A percentile compares a stretch with the other conserved stretches of the same genome.
Conservation (phyloP, 2,329 filamentous ascomycete species). For the Aureobasidium melanogenum region DNA sequence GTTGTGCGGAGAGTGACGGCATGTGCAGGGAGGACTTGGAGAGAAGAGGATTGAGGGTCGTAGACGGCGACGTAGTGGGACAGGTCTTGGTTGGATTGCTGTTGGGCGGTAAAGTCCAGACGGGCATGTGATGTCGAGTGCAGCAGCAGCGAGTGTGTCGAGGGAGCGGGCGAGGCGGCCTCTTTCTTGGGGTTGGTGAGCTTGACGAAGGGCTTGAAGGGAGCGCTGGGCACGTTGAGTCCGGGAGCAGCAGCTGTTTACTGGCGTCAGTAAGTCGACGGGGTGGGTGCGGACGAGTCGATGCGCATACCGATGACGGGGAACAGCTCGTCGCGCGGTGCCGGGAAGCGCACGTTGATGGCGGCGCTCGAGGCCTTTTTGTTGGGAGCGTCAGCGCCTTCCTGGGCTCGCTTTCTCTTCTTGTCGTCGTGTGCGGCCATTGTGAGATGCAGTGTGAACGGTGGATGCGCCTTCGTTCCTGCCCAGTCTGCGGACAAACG, state of each 20-base stretch:
- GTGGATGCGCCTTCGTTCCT: not conserved
- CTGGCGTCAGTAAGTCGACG: not conserved
- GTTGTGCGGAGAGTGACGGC: conserved; percentile 47
- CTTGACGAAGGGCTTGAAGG: conserved; percentile 43
- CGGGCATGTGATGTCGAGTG: conserved; percentile 53
- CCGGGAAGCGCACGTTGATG: conserved; percentile 21
- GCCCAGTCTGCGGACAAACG: not conserved
- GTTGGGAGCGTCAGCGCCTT: conserved; percentile 34
- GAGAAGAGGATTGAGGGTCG: conserved; percentile 43
- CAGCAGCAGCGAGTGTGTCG: conserved; percentile 44
- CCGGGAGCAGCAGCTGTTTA: conserved; percentile 20
- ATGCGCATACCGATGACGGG: conserved; percentile 15
- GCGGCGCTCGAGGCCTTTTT: conserved; percentile 21
- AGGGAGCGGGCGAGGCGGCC: conserved; percentile 26
- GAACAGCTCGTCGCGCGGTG: conserved; percentile 9
- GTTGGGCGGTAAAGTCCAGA: conserved; percentile 47
- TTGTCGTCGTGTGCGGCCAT: conserved; percentile 33
- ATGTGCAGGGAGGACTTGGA: conserved; percentile 47
- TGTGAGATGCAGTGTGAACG: not conserved
- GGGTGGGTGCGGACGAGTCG: not conserved
- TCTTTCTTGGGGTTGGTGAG: conserved; percentile 14
- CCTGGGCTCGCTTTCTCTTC: conserved; percentile 43
- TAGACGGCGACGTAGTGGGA: conserved; percentile 54
- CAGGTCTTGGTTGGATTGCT: conserved; percentile 24
- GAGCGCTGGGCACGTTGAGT: conserved; percentile 34